These are phyloP conservation scores for Trichosanthes cucumerina DNA, from an alignment of 306 rosid species.

Conservation along the genomic window DNA sequence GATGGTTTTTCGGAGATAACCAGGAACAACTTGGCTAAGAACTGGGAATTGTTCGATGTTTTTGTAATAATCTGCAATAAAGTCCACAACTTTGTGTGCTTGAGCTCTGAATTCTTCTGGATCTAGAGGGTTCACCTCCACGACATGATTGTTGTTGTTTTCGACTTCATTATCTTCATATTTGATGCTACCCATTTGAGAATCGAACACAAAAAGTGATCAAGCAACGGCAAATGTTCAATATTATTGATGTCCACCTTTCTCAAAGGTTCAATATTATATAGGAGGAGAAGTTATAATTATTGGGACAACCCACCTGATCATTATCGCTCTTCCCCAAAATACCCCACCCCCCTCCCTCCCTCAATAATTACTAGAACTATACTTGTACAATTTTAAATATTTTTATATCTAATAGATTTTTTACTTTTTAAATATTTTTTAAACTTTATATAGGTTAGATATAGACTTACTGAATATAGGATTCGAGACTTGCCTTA, in stretches of 20 bases:
- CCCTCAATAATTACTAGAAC: too few relatives aligned
- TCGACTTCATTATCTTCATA: too few relatives aligned
- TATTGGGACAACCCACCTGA: too few relatives aligned
- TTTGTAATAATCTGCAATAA: constrained; percentile 25
- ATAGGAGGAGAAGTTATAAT: not conserved
- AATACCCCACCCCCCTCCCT: too few relatives aligned
- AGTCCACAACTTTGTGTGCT: constrained; percentile 31
- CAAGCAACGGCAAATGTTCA: not conserved
- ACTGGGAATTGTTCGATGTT: constrained; percentile 23
- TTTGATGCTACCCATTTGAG: constrained; percentile 13
- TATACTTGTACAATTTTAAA: too few relatives aligned
- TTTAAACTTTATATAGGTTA: too few relatives aligned
- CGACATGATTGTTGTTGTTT: not conserved
- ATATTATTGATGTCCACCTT: not conserved
- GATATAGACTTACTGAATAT: too few relatives aligned
- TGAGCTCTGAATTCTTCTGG: constrained; percentile 28
- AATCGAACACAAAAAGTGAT: not conserved
- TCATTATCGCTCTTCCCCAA: too few relatives aligned
- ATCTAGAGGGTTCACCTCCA: constrained; percentile 14
- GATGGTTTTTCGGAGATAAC: constrained; percentile 15
- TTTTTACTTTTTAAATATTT: too few relatives aligned
- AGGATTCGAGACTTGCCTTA: too few relatives aligned
- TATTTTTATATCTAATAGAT: too few relatives aligned
- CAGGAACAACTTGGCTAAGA: constrained; percentile 25
- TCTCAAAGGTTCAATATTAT: not conserved